These are phyloP conservation scores for Zygoascus tannicola DNA, from an alignment of 805 yeast species.

Conservation along the genomic window DNA sequence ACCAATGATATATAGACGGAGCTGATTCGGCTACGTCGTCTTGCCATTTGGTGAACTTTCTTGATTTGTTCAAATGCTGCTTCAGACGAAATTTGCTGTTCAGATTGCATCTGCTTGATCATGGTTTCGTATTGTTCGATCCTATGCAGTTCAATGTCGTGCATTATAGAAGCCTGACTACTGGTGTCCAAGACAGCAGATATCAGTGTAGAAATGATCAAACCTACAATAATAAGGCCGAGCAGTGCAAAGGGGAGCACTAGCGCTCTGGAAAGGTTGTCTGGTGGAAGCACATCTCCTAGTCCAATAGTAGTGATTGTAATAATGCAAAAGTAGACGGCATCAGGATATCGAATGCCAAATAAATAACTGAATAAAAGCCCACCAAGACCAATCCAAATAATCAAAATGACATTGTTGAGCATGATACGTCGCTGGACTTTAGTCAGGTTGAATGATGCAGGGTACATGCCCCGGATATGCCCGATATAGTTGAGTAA, in stretches of 20 bases:
- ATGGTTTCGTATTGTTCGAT: conserved; percentile 23
- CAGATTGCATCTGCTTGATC: conserved; percentile 1
- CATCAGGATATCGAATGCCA: conserved; percentile 48
- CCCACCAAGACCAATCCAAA: conserved; percentile 69
- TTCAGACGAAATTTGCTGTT: conserved; percentile 16
- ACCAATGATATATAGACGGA: conserved; percentile 39
- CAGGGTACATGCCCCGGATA: conserved; percentile 49
- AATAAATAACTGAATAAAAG: conserved; percentile 43
- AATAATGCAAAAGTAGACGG: conserved; percentile 63
- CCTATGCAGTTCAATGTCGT: conserved; percentile 48
- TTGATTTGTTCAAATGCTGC: conserved; percentile 52
- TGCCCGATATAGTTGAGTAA: conserved; percentile 56
- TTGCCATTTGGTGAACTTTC: conserved; percentile 32
- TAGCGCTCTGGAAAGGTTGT: conserved; percentile 47
- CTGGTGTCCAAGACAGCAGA: conserved; percentile 53
- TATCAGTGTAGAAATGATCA: conserved; percentile 61
- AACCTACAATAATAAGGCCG: conserved; percentile 67
- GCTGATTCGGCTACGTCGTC: conserved; percentile 4
- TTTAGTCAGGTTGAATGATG: conserved; percentile 55
- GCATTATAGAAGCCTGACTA: conserved; percentile 57
- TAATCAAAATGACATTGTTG: conserved; percentile 52
- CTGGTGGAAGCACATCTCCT: conserved; percentile 59
- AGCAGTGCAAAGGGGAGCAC: conserved; percentile 53
- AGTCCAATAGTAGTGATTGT: conserved; percentile 72
- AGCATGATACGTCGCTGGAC: conserved; percentile 68